Conservation (phyloP, 108 stramenopile genomes). For the Chaetoceros tenuissimus region DNA sequence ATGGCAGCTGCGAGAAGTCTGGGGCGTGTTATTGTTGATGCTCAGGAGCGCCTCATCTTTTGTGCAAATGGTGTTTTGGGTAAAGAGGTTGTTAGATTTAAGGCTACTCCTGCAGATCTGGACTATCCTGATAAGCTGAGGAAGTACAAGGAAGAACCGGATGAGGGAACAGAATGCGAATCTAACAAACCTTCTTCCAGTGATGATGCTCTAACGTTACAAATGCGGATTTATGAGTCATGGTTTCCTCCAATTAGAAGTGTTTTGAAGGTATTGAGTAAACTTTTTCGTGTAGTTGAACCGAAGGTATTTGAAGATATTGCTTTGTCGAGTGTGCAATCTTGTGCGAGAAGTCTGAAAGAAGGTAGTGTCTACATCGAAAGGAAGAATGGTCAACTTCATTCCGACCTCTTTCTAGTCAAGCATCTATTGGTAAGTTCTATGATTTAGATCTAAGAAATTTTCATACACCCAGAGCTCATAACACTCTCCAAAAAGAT, state of each 20-base stretch:
- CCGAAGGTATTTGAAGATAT: conserved; percentile 89
- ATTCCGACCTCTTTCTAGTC: conserved; percentile 84
- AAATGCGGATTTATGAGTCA: conserved; percentile 68
- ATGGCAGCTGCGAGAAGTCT: conserved; percentile 73
- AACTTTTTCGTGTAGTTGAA: conserved; percentile 90
- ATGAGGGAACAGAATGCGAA: conserved; percentile 8
- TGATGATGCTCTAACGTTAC: conserved; percentile 57
- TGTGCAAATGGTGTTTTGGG: conserved; percentile 65
- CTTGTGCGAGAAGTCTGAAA: conserved; percentile 71
- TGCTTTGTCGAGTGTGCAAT: conserved; percentile 69
- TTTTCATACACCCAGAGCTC: neutral
- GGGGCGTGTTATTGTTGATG: conserved; percentile 75
- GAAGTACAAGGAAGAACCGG: conserved; percentile 16
- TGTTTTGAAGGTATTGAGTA: conserved; percentile 76
- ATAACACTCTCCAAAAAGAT: conserved; percentile 33
- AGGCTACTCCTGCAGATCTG: conserved; percentile 61
- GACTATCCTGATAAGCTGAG: conserved; percentile 76
- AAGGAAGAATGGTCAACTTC: conserved; percentile 50
- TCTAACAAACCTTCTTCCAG: neutral
- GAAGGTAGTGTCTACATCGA: conserved; percentile 65
- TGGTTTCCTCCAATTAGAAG: conserved; percentile 92
- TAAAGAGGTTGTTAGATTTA: conserved; percentile 80
- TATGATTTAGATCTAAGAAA: neutral
- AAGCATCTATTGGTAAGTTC: conserved; percentile 75
- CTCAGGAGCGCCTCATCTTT: conserved; percentile 85